These are phyloP conservation scores for Cucurbita moschata DNA, from an alignment of 306 rosid genomes.

Conservation along the genomic window DNA sequence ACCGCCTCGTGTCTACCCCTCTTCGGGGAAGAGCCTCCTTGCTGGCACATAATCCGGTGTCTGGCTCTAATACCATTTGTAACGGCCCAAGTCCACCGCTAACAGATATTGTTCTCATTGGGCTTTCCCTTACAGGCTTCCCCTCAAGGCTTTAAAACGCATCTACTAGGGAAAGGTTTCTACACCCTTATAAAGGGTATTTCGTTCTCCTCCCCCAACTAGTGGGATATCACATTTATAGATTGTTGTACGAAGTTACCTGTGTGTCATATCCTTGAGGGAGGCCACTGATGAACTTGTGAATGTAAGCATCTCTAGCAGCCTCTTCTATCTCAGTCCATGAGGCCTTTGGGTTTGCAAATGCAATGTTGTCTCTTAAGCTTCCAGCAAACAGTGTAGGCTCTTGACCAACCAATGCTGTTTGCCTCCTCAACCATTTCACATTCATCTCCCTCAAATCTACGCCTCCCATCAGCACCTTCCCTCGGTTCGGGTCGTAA, in stretches of 20 bases:
- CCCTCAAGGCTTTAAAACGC: too few species aligned
- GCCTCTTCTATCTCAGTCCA: conserved; percentile 83
- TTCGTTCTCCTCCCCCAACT: too few species aligned
- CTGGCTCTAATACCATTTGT: too few species aligned
- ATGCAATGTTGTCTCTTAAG: conserved; percentile 68
- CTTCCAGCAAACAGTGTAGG: conserved; percentile 77
- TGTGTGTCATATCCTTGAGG: conserved; percentile 86
- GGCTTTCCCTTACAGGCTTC: too few species aligned
- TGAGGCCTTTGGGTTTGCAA: conserved; percentile 51
- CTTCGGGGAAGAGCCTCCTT: too few species aligned
- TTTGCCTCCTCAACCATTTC: conserved; percentile 75
- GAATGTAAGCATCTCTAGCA: conserved; percentile 66
- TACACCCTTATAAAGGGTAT: too few species aligned
- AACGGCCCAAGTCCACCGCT: too few species aligned
- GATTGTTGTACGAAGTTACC: conserved; percentile 21
- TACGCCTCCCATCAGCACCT: conserved; percentile 55
- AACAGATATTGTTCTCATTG: too few species aligned
- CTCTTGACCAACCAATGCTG: conserved; percentile 86
- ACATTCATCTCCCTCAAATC: conserved; percentile 58
- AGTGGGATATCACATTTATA: not conserved
- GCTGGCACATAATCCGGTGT: too few species aligned
- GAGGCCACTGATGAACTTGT: conserved; percentile 72
- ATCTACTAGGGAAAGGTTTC: too few species aligned
- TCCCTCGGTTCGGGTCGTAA: conserved; percentile 80
- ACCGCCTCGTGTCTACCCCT: too few species aligned